These are phyloP conservation scores for Pichia sp. DNA, from an alignment of 1,139 yeast species.

Conservation along the genomic window DNA sequence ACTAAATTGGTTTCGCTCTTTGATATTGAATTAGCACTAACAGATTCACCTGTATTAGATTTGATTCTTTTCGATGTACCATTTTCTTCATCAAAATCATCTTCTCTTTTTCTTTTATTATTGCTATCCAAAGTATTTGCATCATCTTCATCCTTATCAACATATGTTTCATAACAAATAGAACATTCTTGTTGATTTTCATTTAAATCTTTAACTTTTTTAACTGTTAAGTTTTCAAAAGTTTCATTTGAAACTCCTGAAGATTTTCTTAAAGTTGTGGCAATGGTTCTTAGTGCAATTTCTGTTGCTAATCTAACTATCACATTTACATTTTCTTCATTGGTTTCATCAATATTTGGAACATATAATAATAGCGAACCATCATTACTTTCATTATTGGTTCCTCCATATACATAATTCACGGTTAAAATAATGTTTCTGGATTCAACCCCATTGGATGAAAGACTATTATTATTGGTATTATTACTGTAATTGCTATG, in stretches of 20 bases:
- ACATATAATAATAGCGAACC: slow-evolving; percentile 57
- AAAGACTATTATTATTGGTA: background rate
- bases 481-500: background rate
- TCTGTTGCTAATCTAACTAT: slow-evolving; percentile 63
- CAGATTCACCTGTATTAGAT: slow-evolving; percentile 19
- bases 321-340: slow-evolving; percentile 48
- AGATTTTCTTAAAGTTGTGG: slow-evolving; percentile 38
- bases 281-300: slow-evolving; percentile 58
- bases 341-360: slow-evolving; percentile 55
- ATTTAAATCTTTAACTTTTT: slow-evolving; percentile 29
- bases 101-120: slow-evolving; percentile 12
- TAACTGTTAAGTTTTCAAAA: slow-evolving; percentile 41
- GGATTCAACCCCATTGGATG: slow-evolving; percentile 19
- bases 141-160: slow-evolving; percentile 18
- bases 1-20: no score
- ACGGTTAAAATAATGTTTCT: slow-evolving; percentile 35
- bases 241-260: slow-evolving; percentile 46
- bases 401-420: slow-evolving; percentile 32
- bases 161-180: slow-evolving; percentile 62
- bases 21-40: no score
- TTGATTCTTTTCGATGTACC: slow-evolving; percentile 8
- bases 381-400: slow-evolving; percentile 11
- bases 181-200: slow-evolving; percentile 43
- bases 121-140: slow-evolving; percentile 1
- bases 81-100: background rate